Percentiles rank a stretch among this genome's conserved stretches.
phyloP scores from a whole-genome alignment of 2,329 filamentous ascomycete genomes.

The Apiospora marii region DNA sequence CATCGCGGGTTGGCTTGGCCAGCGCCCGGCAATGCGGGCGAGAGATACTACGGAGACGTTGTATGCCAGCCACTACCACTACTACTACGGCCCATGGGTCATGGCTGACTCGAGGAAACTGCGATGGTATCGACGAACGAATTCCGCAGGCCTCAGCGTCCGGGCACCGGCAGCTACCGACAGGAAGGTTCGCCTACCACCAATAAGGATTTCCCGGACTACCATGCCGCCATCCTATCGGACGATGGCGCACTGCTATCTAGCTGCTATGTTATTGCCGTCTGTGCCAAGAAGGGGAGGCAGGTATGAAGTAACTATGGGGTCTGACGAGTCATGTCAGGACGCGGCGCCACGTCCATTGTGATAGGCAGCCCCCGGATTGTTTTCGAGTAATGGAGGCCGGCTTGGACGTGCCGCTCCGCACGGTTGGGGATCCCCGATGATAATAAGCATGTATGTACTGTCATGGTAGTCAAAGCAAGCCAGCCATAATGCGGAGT shows the following conservation, averaged over 20 bases:
- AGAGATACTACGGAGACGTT: not conserved
- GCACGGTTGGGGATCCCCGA: not conserved
- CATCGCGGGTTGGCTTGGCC: not conserved
- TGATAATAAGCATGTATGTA: not conserved
- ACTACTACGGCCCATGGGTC: not conserved
- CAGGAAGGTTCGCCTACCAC: constrained; percentile 8
- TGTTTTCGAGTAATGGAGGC: constrained; percentile 14
- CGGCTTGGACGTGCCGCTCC: not conserved
- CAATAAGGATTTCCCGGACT: not conserved
- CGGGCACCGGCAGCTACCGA: constrained; percentile 13
- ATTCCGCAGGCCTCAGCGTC: not conserved
- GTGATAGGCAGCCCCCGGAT: constrained; percentile 15
- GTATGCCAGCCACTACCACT: not conserved
- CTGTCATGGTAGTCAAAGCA: not conserved
- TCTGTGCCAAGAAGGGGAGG: too few species aligned
- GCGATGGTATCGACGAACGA: constrained; percentile 2
- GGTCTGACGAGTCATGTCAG: not conserved
- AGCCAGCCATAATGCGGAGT: not conserved
- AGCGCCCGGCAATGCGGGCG: not conserved
- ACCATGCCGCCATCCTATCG: not conserved
- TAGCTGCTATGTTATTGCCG: not conserved
- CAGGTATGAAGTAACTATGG: not conserved
- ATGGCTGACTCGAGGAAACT: not conserved
- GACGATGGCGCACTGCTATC: constrained; percentile 14
- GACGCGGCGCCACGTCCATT: not conserved